These are phyloP conservation scores for Monascus purpureus DNA, from an alignment of 495 filamentous ascomycete species.

Conservation along the genomic window DNA sequence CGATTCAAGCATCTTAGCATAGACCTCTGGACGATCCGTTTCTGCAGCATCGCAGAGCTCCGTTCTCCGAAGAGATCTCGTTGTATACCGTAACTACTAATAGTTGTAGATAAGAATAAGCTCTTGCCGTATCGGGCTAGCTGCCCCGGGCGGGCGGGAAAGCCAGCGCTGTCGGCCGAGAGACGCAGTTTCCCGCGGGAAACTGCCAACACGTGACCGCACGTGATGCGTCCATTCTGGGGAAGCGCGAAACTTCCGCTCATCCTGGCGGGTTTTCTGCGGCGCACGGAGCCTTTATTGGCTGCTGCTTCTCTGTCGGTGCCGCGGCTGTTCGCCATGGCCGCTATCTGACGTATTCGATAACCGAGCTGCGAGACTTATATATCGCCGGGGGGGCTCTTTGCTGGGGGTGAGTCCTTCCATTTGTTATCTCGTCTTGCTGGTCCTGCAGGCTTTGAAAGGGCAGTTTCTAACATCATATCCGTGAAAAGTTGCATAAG, in stretches of 20 bases:
- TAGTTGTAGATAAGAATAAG: neutral
- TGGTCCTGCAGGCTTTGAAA: too few relatives aligned
- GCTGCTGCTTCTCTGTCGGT: too few relatives aligned
- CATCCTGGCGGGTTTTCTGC: neutral
- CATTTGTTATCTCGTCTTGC: too few relatives aligned
- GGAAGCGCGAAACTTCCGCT: neutral
- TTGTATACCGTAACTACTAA: too few relatives aligned
- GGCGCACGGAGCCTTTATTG: neutral
- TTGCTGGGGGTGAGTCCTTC: too few relatives aligned
- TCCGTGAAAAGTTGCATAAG: neutral
- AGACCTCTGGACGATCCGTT: too few relatives aligned
- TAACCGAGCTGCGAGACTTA: neutral
- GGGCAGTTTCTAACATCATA: neutral
- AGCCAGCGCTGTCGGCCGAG: neutral
- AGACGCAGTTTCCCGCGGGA: constrained; percentile 1
- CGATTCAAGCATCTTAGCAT: too few relatives aligned
- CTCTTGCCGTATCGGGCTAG: neutral
- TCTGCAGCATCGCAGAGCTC: too few relatives aligned
- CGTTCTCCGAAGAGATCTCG: too few relatives aligned
- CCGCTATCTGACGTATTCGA: neutral
- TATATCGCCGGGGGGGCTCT: too few relatives aligned
- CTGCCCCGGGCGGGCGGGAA: neutral
- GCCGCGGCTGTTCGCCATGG: neutral
- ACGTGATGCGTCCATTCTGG: neutral
- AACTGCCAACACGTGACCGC: neutral